phyloP scores from a whole-genome alignment of 257 asterid genomes.

The Avicennia marina region DNA sequence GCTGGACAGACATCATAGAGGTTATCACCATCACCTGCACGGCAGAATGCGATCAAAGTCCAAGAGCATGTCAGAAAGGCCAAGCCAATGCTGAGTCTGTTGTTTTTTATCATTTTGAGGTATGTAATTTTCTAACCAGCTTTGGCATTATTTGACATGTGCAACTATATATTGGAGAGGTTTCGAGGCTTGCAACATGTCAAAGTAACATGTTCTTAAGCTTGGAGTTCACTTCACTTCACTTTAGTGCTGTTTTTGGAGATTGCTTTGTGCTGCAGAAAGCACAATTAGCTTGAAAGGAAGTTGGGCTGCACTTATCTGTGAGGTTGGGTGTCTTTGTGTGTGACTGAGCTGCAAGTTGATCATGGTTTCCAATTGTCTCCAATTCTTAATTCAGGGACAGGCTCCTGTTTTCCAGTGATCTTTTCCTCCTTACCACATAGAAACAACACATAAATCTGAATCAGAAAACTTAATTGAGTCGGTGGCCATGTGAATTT shows the following conservation, averaged over 20 bases:
- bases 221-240: constrained; percentile 83
- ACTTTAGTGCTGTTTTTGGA: constrained; percentile 24
- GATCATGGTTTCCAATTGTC: too few species aligned
- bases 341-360: background rate
- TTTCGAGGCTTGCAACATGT: constrained; percentile 26
- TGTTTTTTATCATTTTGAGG: constrained; percentile 14
- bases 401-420: too few species aligned
- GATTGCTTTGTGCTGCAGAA: constrained; percentile 42
- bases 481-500: too few species aligned
- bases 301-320: constrained; percentile 34
- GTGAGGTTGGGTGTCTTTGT: constrained; percentile 36
- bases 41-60: constrained; percentile 1
- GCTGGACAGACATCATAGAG: constrained; percentile 59
- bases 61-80: too few species aligned
- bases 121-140: background rate
- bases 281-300: constrained; percentile 25
- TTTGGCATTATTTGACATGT: background rate
- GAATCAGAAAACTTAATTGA: too few species aligned
- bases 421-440: too few species aligned
- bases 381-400: too few species aligned
- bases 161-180: constrained; percentile 7
- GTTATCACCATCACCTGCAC: constrained; percentile 43
- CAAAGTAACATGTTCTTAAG: constrained; percentile 28
- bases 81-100: too few species aligned
- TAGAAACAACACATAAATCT: too few species aligned